Conservation (phyloP, 148 eudicot species). For the Heliosperma pusillum region DNA sequence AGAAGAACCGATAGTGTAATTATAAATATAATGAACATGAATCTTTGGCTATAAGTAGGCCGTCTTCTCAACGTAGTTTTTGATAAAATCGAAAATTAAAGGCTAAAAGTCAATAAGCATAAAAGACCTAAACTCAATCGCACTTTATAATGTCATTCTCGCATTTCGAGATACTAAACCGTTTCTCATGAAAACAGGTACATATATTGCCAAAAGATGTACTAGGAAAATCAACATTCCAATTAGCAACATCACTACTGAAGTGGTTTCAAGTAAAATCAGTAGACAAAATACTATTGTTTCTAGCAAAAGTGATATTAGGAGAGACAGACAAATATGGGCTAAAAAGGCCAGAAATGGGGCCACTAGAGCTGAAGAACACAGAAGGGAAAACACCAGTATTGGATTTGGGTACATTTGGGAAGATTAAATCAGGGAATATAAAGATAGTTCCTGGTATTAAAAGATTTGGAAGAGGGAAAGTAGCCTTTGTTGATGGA, state of each 20-base stretch:
- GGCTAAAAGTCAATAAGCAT: too few species aligned
- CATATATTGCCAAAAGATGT: conserved; percentile 81
- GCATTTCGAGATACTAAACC: too few species aligned
- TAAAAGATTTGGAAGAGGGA: conserved; percentile 52
- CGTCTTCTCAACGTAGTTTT: too few species aligned
- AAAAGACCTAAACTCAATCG: too few species aligned
- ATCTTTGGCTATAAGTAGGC: too few species aligned
- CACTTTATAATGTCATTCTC: too few species aligned
- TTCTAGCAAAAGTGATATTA: conserved; percentile 40
- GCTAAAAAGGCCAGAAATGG: conserved; percentile 65
- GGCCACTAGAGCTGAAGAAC: conserved; percentile 80
- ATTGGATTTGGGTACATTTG: conserved; percentile 66
- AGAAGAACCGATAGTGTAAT: too few species aligned
- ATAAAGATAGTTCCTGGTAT: conserved; percentile 80
- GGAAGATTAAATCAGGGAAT: conserved; percentile 59
- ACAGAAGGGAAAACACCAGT: conserved; percentile 81
- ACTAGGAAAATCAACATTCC: conserved; percentile 72
- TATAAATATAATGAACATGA: too few species aligned
- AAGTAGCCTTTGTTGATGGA: conserved; percentile 58
- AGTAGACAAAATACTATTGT: conserved; percentile 63
- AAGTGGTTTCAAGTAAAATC: conserved; percentile 51
- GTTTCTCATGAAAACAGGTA: conserved; percentile 38
- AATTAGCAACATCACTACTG: conserved; percentile 58
- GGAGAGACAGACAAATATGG: conserved; percentile 73
- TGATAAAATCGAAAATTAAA: too few species aligned